Percentiles rank a stretch among this genome's conserved stretches.
phyloP scores from a whole-genome alignment of 169 alveolate genomes.

The Plasmodium falciparum region DNA sequence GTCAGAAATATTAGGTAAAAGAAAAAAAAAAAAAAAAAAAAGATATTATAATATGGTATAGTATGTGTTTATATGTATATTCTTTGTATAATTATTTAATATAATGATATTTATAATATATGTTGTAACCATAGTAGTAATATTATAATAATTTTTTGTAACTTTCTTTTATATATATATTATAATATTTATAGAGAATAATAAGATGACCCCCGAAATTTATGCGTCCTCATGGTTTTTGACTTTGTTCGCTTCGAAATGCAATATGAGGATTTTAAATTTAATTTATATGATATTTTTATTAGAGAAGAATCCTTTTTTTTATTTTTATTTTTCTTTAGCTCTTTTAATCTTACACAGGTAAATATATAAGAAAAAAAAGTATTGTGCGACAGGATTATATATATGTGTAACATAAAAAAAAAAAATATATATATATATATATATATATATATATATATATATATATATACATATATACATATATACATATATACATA shows the following conservation, averaged over 20 bases:
- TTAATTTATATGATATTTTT: slow-evolving; percentile 79
- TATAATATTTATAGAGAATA: slow-evolving; percentile 55
- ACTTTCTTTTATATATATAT: too few species aligned
- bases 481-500: neutral
- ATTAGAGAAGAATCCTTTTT: slow-evolving; percentile 77
- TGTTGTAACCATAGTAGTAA: too few species aligned
- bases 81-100: neutral
- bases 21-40: neutral
- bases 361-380: neutral
- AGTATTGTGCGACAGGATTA: too few species aligned
- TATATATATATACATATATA: neutral
- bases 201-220: slow-evolving; percentile 82
- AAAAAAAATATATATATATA: too few species aligned
- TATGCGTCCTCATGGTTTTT: slow-evolving; percentile 86
- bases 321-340: slow-evolving; percentile 79
- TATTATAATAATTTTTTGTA: too few species aligned
- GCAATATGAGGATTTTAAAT: slow-evolving; percentile 73
- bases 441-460: neutral
- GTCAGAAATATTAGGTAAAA: slow-evolving; percentile 78
- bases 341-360: slow-evolving; percentile 80
- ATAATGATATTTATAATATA: neutral
- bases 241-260: slow-evolving; percentile 83
- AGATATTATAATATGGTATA: neutral
- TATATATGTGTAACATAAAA: neutral
- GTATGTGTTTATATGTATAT: neutral